Base-by-base conservation (phyloP, 495 filamentous ascomycete genomes). In the Xylaria cubensis region DNA sequence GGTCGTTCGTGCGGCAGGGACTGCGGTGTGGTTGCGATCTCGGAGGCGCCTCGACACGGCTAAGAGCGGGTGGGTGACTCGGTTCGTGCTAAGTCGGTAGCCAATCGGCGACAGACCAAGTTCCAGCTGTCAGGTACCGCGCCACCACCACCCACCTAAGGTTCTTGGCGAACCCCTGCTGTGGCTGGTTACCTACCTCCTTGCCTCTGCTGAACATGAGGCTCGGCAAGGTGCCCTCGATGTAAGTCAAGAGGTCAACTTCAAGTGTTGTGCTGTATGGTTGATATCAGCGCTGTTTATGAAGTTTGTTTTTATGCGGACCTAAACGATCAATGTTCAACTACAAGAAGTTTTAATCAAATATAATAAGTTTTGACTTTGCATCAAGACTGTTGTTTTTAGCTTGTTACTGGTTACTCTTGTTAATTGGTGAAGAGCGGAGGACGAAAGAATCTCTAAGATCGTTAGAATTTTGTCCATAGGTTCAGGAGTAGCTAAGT, bases 1-100 rank as follows among this genome's bases (percentile, higher is more conserved):
- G 42, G 12, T 65, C 41, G 15, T 24, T 39, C 24, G 8, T 26
- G 19, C 24, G 9, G 36, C 21, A 19, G 46, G 46, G 46, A 53
- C 53, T 56, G 53, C 53, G 53, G 53, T 56, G 53, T 56, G 53
- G 48, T 55, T 58, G 66, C 66, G 66, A 68, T 68, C 66, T 68
- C 66, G 66, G 66, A 68, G 64, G 29, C 66, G 41, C 66, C 26
- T 58, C 66, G 51, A 58, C 26, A 10, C 66, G 51, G 50, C 36
- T 56, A 68, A 21, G 51, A 26, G 21, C 64, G 64, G 64, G 5
- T 34, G 32, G 32, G 32, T 61, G 58, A n/a, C 34, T 62, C 17
- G 59, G 58, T 17, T 21, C 34, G 36, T 8, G 17, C 8, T 9
- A 0, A 2, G 61, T 42, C 36, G 61, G 34, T 63, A 42, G 39